These are phyloP conservation scores for Phaeolepiota aurea DNA, from an alignment of 768 basidiomycete genomes.

Conservation along the genomic window DNA sequence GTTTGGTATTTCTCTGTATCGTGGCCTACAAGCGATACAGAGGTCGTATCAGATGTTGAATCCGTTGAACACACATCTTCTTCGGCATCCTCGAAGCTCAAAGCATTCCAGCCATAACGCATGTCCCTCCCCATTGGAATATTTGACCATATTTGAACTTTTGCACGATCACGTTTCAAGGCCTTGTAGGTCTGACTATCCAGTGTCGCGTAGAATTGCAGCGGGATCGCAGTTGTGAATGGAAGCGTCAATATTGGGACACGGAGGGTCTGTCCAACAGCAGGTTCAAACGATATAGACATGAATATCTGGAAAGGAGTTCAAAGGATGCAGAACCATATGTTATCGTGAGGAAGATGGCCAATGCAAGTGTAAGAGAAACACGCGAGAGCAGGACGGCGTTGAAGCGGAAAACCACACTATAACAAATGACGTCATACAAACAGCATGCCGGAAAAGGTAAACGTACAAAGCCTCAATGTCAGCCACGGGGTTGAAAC, in stretches of 20 bases:
- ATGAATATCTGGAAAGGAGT: slow-evolving; percentile 13
- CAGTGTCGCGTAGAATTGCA: slow-evolving; percentile 30
- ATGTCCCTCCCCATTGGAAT: slow-evolving; percentile 19
- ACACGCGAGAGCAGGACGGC: too few relatives aligned
- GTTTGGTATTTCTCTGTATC: not conserved
- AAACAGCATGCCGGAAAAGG: too few relatives aligned
- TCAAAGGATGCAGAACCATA: not conserved
- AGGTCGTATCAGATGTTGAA: not conserved
- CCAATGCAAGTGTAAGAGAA: too few relatives aligned
- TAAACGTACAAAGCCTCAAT: too few relatives aligned
- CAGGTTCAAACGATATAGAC: slow-evolving; percentile 29
- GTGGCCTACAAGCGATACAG: not conserved
- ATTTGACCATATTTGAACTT: slow-evolving; percentile 37
- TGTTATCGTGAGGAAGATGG: not conserved
- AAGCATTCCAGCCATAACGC: slow-evolving; percentile 13
- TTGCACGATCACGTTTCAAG: slow-evolving; percentile 19
- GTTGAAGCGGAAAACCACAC: too few relatives aligned
- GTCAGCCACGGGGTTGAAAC: too few relatives aligned
- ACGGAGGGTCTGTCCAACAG: slow-evolving; percentile 23
- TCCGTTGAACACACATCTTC: not conserved
- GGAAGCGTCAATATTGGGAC: slow-evolving; percentile 13
- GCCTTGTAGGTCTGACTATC: slow-evolving; percentile 19
- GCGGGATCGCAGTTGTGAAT: slow-evolving; percentile 11
- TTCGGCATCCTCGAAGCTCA: slow-evolving; percentile 21
- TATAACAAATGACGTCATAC: too few relatives aligned